Base-by-base conservation (phyloP, 768 basidiomycete species). In the Trametes coccinea region DNA sequence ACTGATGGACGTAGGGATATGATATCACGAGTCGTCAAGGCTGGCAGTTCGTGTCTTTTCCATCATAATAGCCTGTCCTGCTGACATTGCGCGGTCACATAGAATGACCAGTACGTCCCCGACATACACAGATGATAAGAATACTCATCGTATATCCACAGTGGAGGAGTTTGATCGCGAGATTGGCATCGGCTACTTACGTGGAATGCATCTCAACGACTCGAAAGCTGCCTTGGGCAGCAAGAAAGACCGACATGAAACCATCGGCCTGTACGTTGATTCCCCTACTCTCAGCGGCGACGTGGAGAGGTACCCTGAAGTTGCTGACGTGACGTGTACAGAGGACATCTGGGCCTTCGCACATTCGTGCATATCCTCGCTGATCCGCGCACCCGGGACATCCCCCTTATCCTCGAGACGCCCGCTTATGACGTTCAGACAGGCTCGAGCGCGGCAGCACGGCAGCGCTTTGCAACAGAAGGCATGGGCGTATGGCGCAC, bases 121-220 rank as follows among this genome's bases (percentile, higher is more conserved):
- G 34, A 11, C 1, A 37, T 37, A 6, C 34, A 11, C 2, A 37
- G 1, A 37, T 6, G 8, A 43, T 43, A 43, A 9, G 22, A 22
- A 43, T 1, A 44, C 2, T 13, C 27, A 34, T 43, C 39, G 5
- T 31, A 30, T 13, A 29, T 27, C 37, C 7, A 2, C 65, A 85
- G 90, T 93, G 73, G 68, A 76, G 10, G 75, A 81, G 48, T 93
- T 95, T 66, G 86, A 90, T 34, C 67, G 77, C n/a, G 75, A 82
- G 61, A 79, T 95, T 3, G 91, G 93, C 2, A 67, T 91, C 29
- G 70, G 78, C 11, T 94, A 92, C 69, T 83, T 95, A 14, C 80
- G 84, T 3, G 93, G 88, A 1, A 88, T 94, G 83, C 93, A 95
- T 68, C 70, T 94, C 47, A 95, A 95, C 69, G 93, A 94, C 70